Evolutionary conservation across 371 early-diverging fungal species (phyloP), one percentile per base, ranked within the genome.

Genomic region (Entomophthora muscae): DNA sequence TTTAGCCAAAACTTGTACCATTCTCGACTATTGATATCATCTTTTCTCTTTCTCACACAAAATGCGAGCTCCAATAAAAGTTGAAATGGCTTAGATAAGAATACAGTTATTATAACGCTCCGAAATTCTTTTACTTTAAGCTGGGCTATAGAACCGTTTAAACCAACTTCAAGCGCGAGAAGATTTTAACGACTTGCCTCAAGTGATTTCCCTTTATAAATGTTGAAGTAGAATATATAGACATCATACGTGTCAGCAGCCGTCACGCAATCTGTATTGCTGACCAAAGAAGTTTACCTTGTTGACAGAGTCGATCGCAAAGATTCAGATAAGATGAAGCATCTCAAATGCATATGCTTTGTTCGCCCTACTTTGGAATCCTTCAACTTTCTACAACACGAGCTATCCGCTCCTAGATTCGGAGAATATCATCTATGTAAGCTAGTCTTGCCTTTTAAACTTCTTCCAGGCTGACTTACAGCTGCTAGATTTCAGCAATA

Each of bases 381-480:
- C 2, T 72, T 96, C 22, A 89, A 87, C 63, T 81, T 78, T 52
- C 69, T 98, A 61, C 79, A 89, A 32, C 89, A 90, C 56, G 97
- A 98, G 73, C 74, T 98, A 42, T 72, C 87, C 60, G 88, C 87
- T 30, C 96, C 97, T 1, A 78, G 84, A 53, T 98, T 93, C 70
- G 89, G 89, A 56, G 92, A 92, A 65, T 98, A 98, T 70, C 89
- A 93, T 66, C 75, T 98, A 22, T 94, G 91, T 89, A 78, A 32
- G 80, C 60, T 13, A 1, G 13, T 26, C 33, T 30, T 51, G 5
- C 10, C 13, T 64, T 64, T 63, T 7, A 31, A 32, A 52, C n/a
- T n/a, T n/a, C n/a, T n/a, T n/a, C n/a, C n/a, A 31, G 5, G 5
- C 33, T 1, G 30, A 23, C 53, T 23, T 30, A 13, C 13, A 27